Percentiles rank a stretch among this genome's conserved stretches.
Conservation (phyloP, 306 rosid species). For the Sindora glabra region DNA sequence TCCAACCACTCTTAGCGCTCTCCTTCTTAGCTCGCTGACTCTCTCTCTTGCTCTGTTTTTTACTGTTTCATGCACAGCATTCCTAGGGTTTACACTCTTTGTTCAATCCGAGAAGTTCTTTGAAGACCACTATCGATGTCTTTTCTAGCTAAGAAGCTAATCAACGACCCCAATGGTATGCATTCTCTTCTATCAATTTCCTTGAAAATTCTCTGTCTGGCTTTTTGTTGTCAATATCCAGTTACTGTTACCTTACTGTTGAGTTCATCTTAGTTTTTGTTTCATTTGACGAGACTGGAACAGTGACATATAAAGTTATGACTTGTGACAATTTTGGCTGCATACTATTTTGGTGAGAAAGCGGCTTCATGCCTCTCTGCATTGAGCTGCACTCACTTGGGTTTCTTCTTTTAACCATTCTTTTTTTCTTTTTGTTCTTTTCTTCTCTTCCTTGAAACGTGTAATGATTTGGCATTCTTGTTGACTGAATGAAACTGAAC, state of each 20-base stretch:
- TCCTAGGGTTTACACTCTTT: conserved; percentile 42
- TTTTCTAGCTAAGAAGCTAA: conserved; percentile 71
- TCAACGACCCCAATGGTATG: conserved; percentile 68
- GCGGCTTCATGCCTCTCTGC: too few relatives aligned
- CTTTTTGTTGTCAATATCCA: neutral
- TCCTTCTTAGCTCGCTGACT: neutral
- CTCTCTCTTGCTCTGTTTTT: neutral
- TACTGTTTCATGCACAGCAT: conserved; percentile 40
- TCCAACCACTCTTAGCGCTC: conserved; percentile 27
- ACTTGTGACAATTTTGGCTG: too few relatives aligned
- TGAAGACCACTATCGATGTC: conserved; percentile 39
- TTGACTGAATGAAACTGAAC: conserved; percentile 11
- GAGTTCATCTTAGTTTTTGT: neutral
- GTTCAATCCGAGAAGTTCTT: neutral
- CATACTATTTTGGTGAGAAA: too few relatives aligned
- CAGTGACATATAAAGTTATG: too few relatives aligned
- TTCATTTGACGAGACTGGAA: neutral
- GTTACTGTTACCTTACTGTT: too few relatives aligned
- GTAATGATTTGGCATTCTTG: conserved; percentile 10
- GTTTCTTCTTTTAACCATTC: neutral
- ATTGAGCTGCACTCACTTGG: neutral
- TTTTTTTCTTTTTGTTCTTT: too few relatives aligned
- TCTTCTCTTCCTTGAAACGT: too few relatives aligned
- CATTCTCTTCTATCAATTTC: neutral
- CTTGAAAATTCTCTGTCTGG: neutral